A percentile compares a stretch with the other conserved stretches of the same genome.
phyloP scores from a whole-genome alignment of 331 rosid species.

The Dryas integrifolia region DNA sequence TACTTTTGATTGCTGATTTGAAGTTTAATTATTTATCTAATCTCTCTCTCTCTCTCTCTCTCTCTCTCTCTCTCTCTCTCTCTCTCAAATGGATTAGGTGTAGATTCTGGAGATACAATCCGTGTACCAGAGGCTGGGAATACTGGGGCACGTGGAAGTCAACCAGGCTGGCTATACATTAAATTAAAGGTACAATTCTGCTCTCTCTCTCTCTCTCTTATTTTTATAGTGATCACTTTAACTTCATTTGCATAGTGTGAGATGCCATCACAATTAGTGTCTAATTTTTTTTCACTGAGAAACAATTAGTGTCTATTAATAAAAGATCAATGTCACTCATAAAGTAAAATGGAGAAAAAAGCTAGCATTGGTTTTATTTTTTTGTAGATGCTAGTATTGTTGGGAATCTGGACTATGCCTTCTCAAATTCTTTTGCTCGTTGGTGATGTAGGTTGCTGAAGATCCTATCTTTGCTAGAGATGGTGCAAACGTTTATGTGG shows the following conservation, averaged over 20 bases:
- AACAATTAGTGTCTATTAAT: too few relatives aligned
- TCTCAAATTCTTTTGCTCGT: constrained; percentile 23
- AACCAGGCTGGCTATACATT: constrained; percentile 64
- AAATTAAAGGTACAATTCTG: constrained; percentile 54
- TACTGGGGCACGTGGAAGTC: constrained; percentile 66
- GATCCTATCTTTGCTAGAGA: constrained; percentile 77
- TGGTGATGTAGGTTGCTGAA: constrained; percentile 60
- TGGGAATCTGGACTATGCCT: background rate
- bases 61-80: background rate
- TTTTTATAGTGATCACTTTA: background rate
- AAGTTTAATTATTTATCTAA: background rate
- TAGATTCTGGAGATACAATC: constrained; percentile 89
- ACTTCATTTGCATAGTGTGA: too few relatives aligned
- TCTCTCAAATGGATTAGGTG: constrained; percentile 52
- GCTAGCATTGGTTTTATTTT: too few relatives aligned
- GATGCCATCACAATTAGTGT: too few relatives aligned
- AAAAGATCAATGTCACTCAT: too few relatives aligned
- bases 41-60: background rate
- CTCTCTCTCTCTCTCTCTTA: background rate
- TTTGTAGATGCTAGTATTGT: background rate
- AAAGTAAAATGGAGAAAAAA: too few relatives aligned
- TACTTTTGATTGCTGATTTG: background rate
- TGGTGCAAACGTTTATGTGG: constrained; percentile 86
- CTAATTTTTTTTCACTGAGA: too few relatives aligned
- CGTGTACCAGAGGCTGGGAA: constrained; percentile 91